Base-by-base conservation (phyloP, 1,139 yeast species). In the Taphrina wiesneri region DNA sequence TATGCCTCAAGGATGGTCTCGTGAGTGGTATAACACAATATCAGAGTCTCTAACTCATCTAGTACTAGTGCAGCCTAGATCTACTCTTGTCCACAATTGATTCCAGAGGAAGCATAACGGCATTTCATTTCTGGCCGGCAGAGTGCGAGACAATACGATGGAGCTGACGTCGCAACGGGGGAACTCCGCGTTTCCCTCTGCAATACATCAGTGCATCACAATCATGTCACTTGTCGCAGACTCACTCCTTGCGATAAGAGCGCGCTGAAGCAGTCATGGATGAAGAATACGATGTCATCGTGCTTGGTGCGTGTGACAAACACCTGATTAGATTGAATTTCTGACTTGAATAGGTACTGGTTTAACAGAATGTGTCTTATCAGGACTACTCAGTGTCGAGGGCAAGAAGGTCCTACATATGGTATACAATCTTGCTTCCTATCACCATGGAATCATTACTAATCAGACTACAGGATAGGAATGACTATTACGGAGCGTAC, bases 321-420 rank as follows among this genome's bases (percentile, higher is more conserved):
- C 26, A 1, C 3, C 5, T 9, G 3, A 7, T 5, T 45, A 7
- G 28, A 39, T 21, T 45, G 28, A 45, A 9, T 21, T n/a, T 11
- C 28, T 45, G 28, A 45, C 28, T 7, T 17, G 2, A 4, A 2
- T 79, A 70, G 82, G 85, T 63, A 85, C 69, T n/a, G 99, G 99
- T 19, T 83, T 95, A 71, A 93, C 98, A 67, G 99, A 93, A 77
- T 93, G 99, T 80, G 87, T 95, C 69, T 84, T 93, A 65, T 90
- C 97, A 0, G 99, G 99, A 13, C 80, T 93, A 67, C 82, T 93
- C 68, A 91, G 98, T 13, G 97, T 92, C 15, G 99, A 93, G 75
- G 96, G 98, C 72, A 93, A 93, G 81, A 93, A 93, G 76, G 99
- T 93, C 13, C 82, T 93, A 68, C 99, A 93, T 78, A 91, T 93